Conservation (phyloP, 495 filamentous ascomycete species). For the Penicillium diatomitis region DNA sequence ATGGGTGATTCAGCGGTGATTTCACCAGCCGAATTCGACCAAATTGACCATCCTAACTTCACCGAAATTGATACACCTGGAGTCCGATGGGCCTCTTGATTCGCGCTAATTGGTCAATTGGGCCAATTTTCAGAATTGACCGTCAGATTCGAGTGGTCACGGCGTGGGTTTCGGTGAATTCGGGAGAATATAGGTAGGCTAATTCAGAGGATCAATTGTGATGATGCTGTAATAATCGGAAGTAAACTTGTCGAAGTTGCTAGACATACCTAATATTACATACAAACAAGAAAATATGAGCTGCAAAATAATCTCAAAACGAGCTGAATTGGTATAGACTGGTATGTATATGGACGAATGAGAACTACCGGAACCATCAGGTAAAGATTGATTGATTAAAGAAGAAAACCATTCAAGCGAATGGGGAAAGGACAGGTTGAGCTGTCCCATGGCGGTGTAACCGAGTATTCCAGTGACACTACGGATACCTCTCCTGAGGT, state of each 20-base stretch:
- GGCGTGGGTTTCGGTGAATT: background rate
- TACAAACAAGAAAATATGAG: background rate
- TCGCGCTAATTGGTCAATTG: background rate
- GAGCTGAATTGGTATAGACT: no score
- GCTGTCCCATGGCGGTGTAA: background rate
- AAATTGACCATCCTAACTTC: background rate
- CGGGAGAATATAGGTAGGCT: background rate
- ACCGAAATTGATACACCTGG: background rate
- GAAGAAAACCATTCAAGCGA: background rate
- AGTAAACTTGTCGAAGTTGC: background rate
- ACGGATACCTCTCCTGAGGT: background rate
- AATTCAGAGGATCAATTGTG: background rate
- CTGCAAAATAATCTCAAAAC: background rate
- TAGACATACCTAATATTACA: background rate
- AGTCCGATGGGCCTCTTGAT: background rate
- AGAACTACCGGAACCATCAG: background rate
- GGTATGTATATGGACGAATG: no score
- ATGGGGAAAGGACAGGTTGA: background rate
- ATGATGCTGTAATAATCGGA: background rate
- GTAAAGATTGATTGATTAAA: background rate
- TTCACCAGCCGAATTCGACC: background rate
- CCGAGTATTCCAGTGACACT: background rate
- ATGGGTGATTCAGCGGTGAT: background rate
- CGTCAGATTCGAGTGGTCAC: background rate
- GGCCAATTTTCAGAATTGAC: background rate